Evolutionary conservation across 148 eudicot genomes (phyloP).

Genomic region (Hydrangea macrophylla): DNA sequence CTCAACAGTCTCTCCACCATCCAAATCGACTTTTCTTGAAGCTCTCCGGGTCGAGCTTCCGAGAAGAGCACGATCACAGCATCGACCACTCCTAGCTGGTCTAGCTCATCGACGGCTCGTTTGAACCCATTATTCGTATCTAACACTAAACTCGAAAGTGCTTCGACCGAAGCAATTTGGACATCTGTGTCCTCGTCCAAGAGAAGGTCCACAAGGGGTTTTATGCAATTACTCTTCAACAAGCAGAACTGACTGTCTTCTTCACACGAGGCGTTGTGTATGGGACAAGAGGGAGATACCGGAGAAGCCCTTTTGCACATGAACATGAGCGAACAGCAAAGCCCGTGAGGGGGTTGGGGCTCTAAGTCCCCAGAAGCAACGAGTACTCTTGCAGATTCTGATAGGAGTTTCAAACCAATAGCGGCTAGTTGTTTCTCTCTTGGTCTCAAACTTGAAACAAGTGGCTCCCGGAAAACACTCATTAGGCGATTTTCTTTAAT

Average conservation of each 20-base stretch:
- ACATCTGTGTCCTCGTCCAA: constrained; percentile 39
- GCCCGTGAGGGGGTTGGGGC: constrained; percentile 45
- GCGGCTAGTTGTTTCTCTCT: constrained; percentile 47
- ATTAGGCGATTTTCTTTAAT: constrained; percentile 51
- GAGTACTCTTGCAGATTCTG: constrained; percentile 39
- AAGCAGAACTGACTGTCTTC: constrained; percentile 52
- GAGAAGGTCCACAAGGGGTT: constrained; percentile 48
- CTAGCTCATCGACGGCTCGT: constrained; percentile 49
- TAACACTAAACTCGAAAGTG: constrained; percentile 52
- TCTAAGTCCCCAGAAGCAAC: constrained; percentile 39
- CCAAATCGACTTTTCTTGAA: constrained; percentile 60
- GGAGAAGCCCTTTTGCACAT: constrained; percentile 38
- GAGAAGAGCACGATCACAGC: constrained; percentile 41
- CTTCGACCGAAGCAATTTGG: constrained; percentile 52
- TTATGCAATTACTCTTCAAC: constrained; percentile 47
- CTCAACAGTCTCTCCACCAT: constrained; percentile 54
- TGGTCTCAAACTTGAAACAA: constrained; percentile 36
- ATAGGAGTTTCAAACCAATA: constrained; percentile 49
- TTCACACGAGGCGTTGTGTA: constrained; percentile 55
- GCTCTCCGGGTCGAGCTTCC: constrained; percentile 53
- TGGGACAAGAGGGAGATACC: constrained; percentile 38
- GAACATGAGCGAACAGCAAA: constrained; percentile 56
- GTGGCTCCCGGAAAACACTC: constrained; percentile 41
- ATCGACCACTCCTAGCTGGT: constrained; percentile 44
- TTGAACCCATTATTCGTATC: constrained; percentile 28